Evolutionary conservation across 257 asterid genomes (phyloP), one percentile per base, ranked within the genome.

Genomic region (Solanum bukasovii): DNA sequence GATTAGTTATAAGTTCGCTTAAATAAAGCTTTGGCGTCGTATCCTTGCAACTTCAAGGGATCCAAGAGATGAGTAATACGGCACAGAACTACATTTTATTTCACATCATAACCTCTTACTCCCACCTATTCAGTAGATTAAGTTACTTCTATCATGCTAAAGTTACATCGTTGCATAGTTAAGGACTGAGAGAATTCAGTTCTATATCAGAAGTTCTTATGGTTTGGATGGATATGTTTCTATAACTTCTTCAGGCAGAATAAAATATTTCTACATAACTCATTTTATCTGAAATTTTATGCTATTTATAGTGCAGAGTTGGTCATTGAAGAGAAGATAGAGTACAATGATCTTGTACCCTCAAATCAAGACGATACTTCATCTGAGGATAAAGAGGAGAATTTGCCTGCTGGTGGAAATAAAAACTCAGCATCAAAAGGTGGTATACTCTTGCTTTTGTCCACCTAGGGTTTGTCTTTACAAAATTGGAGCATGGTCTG

Each of bases 271-370:
- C 52, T 11, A 49, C 6, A 25, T n/a, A 29, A 29, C 38, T n/a
- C 46, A 18, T 42, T 85, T 87, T 37, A 44, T 42, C 89, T 83
- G n/a, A 87, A 46, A 27, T 46, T 81, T 31, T 81, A 49, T 18
- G 85, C 85, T 82, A 82, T 46, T 81, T 61, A 93, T 91, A 97
- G 99, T 84, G 98, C 98, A 90, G 98, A 95, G 93, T 90, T 97
- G 92, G 90, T 97, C 88, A 72, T 93, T 25, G 93, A 96, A 89
- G 98, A 97, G 91, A 92, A 90, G 85, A 92, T 96, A 89, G 95
- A 97, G 87, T 96, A 97, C 92, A 97, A 97, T 89, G 99, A 97
- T 93, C 95, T 96, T 89, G 95, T 93, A 86, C 88, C 91, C 89
- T 88, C 94, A 65, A 74, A 92, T 89, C 90, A 92, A 87, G 93